Base-by-base conservation (phyloP, 2,329 filamentous ascomycete species). In the Penicillium sp. region DNA sequence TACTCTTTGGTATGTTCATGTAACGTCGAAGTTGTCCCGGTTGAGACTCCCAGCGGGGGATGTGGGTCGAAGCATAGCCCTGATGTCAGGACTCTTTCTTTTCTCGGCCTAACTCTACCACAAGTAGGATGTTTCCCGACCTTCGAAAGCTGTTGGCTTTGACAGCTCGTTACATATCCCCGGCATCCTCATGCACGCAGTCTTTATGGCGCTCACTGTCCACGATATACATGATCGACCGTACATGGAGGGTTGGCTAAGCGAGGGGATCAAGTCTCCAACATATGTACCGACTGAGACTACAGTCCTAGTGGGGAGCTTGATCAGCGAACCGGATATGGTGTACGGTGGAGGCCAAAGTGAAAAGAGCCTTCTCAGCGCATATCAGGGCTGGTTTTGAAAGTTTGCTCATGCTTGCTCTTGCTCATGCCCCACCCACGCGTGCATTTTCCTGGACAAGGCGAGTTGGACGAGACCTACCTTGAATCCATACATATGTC, bases 301-400 rank as follows among this genome's bases (percentile, higher is more conserved):
- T 49, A 33, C 16, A 43, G 25, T 49, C 4, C n/a, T n/a, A 28
- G 58, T 43, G 48, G 58, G 55, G 37, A 48, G 28, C 25, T 43
- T 38, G 53, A 57, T 57, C 58, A 38, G 62, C 61, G 54, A 65
- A 65, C 59, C 35, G 6, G 57, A 64, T 65, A 26, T 35, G n/a
- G 35, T 33, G 28, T 51, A 33, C 30, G n/a, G 48, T 35, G 5
- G 48, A 51, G n/a, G 16, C 30, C 14, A 30, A 48, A 48, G 45
- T 30, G 45, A 14, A 48, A 48, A 26, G 45, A 48, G 25, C n/a
- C 45, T 2, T 6, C 16, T 4, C 45, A 48, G 26, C 1, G 3
- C 16, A 30, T n/a, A 6, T 30, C 40, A 22, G 19, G 19, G 19
- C n/a, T 30, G 13, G 2, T 30, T 48, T 10, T 30, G 25, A n/a